Evolutionary conservation across 2,329 filamentous ascomycete species (phyloP).

Genomic region (Sporothrix dimorphospora): DNA sequence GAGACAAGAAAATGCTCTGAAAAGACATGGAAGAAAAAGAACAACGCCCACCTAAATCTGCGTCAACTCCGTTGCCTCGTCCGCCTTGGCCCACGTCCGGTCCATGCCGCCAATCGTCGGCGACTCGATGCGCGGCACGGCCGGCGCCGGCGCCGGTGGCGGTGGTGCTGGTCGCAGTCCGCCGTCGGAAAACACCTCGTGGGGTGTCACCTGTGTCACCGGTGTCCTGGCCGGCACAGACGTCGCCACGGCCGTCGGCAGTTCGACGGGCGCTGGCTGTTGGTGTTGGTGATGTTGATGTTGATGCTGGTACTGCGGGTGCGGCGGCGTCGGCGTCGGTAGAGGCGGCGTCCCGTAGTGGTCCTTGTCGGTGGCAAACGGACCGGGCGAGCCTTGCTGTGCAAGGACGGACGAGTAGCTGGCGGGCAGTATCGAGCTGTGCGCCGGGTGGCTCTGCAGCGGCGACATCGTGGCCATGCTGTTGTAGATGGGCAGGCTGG

Average conservation of each 20-base stretch:
- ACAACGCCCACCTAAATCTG: background rate
- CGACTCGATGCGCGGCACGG: slow-evolving; percentile 21
- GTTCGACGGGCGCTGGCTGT: slow-evolving; percentile 39
- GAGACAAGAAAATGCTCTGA: background rate
- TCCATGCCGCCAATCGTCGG: slow-evolving; percentile 20
- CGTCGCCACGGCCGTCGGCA: slow-evolving; percentile 37
- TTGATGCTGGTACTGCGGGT: background rate
- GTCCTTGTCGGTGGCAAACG: slow-evolving; percentile 29
- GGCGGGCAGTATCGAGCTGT: background rate
- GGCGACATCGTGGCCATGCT: slow-evolving; percentile 25
- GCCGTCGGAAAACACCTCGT: background rate
- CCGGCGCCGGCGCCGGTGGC: background rate
- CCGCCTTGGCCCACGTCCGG: background rate
- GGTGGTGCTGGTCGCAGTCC: background rate
- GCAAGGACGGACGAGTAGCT: background rate
- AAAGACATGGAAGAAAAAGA: background rate
- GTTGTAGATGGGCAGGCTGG: slow-evolving; percentile 25
- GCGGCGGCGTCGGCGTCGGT: slow-evolving; percentile 6
- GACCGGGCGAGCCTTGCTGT: slow-evolving; percentile 18
- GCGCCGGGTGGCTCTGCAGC: slow-evolving; percentile 24
- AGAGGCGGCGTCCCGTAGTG: slow-evolving; percentile 19
- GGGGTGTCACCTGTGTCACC: background rate
- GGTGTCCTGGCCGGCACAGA: too few relatives aligned
- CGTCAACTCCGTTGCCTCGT: background rate
- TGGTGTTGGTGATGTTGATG: background rate